Conservation (phyloP, 148 eudicot genomes). For the Silene conica region DNA sequence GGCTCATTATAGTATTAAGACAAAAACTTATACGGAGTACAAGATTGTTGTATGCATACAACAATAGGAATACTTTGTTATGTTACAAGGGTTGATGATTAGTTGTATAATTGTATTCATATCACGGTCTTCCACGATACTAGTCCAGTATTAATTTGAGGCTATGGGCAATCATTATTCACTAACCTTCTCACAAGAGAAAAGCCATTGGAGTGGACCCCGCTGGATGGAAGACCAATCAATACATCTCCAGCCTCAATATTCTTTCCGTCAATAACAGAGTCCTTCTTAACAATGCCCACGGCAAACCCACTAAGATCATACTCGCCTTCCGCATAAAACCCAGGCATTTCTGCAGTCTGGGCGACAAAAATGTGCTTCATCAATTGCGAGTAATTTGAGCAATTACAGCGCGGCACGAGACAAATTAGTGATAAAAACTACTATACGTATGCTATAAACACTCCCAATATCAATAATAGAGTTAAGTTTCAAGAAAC, state of each 20-base stretch:
- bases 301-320: slow-evolving; percentile 99
- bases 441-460: background rate
- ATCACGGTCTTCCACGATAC: background rate
- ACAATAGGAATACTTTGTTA: background rate
- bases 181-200: slow-evolving; percentile 86
- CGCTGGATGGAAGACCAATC: slow-evolving; percentile 90
- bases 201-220: slow-evolving; percentile 95
- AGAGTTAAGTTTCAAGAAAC: background rate
- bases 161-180: background rate
- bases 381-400: slow-evolving; percentile 8
- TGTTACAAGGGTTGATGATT: background rate
- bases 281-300: slow-evolving; percentile 77
- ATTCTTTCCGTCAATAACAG: slow-evolving; percentile 80
- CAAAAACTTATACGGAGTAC: background rate
- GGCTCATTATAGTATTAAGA: background rate
- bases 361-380: slow-evolving; percentile 25
- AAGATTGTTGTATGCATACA: background rate
- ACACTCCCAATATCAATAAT: background rate
- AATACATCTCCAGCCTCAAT: slow-evolving; percentile 77
- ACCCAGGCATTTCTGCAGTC: slow-evolving; percentile 99
- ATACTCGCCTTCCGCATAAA: slow-evolving; percentile 83
- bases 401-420: background rate
- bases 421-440: background rate
- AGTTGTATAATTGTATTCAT: background rate
- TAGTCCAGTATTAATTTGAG: background rate